These are phyloP conservation scores for Colletotrichum siamense DNA, from an alignment of 2,329 filamentous ascomycete genomes.

Conservation along the genomic window DNA sequence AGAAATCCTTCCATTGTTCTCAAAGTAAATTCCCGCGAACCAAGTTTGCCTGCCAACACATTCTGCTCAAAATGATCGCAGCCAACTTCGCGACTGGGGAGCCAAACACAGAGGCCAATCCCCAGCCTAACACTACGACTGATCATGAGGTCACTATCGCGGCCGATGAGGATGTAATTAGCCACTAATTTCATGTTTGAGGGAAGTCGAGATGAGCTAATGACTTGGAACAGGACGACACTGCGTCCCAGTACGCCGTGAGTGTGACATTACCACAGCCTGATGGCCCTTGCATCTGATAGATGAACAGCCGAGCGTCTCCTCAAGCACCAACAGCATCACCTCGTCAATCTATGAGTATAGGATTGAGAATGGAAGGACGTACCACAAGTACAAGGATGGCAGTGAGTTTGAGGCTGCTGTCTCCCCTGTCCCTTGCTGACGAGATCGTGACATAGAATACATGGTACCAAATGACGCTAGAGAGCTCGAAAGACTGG, in stretches of 20 bases:
- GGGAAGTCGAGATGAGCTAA: too few species aligned
- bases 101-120: neutral
- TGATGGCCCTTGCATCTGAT: too few species aligned
- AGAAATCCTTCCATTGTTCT: too few species aligned
- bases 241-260: too few species aligned
- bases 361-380: conserved; percentile 12
- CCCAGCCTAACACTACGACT: neutral
- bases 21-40: too few species aligned
- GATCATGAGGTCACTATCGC: neutral
- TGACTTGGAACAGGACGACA: too few species aligned
- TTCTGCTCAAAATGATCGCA: neutral
- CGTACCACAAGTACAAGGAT: conserved; percentile 24
- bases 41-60: neutral
- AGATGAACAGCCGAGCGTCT: too few species aligned
- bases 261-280: too few species aligned
- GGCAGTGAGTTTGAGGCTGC: neutral
- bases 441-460: neutral
- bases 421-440: accelerated
- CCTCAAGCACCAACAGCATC: conserved; percentile 25
- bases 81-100: neutral
- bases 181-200: too few species aligned
- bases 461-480: neutral
- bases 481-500: neutral
- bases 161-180: neutral
- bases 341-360: conserved; percentile 33